Evolutionary conservation across 139 green algal genomes (phyloP), one percentile per base, ranked within the genome.

Genomic region (Chlamydomonas sp.): DNA sequence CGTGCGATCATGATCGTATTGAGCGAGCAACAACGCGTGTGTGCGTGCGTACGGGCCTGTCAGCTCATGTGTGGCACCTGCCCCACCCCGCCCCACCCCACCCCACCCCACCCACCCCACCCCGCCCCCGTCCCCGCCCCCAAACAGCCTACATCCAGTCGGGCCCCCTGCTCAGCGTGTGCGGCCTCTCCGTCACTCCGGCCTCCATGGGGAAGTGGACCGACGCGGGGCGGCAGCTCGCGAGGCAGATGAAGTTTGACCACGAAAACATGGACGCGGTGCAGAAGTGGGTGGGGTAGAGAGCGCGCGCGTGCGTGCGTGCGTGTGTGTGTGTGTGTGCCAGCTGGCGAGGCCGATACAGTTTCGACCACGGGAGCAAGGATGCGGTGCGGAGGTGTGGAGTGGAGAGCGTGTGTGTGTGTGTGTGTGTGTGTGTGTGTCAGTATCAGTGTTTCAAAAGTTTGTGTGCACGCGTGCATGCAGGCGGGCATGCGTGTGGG

Each of bases 401-500:
- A n/a, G n/a, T n/a, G n/a, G n/a, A n/a, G n/a, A n/a, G n/a, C n/a
- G n/a, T n/a, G n/a, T n/a, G n/a, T n/a, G n/a, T n/a, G n/a, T n/a
- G n/a, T n/a, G n/a, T n/a, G n/a, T n/a, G n/a, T n/a, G n/a, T n/a
- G n/a, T n/a, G n/a, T n/a, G n/a, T n/a, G n/a, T n/a, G n/a, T n/a
- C n/a, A n/a, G n/a, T n/a, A n/a, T n/a, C n/a, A n/a, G n/a, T n/a
- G n/a, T n/a, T n/a, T n/a, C n/a, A n/a, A n/a, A n/a, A n/a, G n/a
- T n/a, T n/a, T n/a, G n/a, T n/a, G n/a, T n/a, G n/a, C n/a, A n/a
- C 37, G 10, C 58, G 37, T 36, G 58, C 58, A 30, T 24, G 28
- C 84, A 90, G 87, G 69, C 54, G 75, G 95, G 10, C 94, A 87
- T 71, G 90, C 91, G 30, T 96, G 95, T 65, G 20, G 22, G 6